Conservation (phyloP, 163 green algal species). For the Chlorella variabilis region DNA sequence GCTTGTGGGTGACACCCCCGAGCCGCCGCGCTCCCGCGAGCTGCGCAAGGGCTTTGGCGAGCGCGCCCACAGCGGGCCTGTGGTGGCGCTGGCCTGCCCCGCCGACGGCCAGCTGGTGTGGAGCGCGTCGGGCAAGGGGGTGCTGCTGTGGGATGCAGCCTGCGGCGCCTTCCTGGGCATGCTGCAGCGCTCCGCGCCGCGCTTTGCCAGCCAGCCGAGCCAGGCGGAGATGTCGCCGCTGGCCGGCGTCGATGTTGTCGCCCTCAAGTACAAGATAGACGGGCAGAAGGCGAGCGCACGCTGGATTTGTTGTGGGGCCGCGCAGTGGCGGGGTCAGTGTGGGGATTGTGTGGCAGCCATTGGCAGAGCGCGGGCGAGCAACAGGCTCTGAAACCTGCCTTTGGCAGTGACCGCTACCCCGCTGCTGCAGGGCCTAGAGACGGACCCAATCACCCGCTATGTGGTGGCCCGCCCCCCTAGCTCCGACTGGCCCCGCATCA, state of each 20-base stretch:
- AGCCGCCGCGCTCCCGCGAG: conserved; percentile 36
- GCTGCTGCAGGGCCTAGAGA: conserved; percentile 50
- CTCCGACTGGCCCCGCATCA: conserved; percentile 5
- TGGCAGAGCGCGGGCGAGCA: too few relatives aligned
- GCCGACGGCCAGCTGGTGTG: conserved; percentile 73
- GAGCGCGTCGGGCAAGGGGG: conserved; percentile 58
- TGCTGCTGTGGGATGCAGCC: conserved; percentile 75
- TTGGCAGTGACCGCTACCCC: too few relatives aligned
- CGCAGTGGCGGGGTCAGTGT: too few relatives aligned
- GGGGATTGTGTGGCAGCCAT: too few relatives aligned
- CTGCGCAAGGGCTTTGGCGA: conserved; percentile 44
- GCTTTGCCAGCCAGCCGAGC: neutral
- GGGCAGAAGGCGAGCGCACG: neutral
- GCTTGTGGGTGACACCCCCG: conserved; percentile 6
- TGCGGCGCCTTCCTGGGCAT: conserved; percentile 62
- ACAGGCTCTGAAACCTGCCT: too few relatives aligned
- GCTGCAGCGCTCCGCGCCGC: conserved; percentile 5
- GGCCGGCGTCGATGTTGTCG: neutral
- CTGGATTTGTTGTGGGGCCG: too few relatives aligned
- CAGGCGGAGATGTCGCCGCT: neutral
- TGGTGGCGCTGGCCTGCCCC: conserved; percentile 53
- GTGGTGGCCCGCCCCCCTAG: conserved; percentile 3
- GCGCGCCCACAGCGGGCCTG: conserved; percentile 54
- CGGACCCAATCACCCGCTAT: conserved; percentile 32
- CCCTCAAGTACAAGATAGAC: neutral